Base-by-base conservation (phyloP, 2,329 filamentous ascomycete species). In the Sphaerulina populicola region DNA sequence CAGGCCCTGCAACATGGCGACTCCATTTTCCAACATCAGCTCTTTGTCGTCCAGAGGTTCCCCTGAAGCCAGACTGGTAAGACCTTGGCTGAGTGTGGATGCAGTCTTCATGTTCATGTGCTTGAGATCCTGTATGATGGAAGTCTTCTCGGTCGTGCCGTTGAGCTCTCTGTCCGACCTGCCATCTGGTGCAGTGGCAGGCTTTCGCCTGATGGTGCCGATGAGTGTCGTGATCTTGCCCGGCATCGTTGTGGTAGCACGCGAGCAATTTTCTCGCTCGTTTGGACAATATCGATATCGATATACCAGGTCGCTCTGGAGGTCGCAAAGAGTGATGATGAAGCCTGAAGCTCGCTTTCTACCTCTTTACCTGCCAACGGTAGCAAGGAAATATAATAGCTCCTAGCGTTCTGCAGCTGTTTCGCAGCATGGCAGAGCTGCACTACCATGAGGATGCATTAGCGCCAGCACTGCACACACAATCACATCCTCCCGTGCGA, bases 1-100 rank as follows among this genome's bases (percentile, higher is more conserved):
- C n/a, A 77, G 62, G 1, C 66, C 64, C 55, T 77, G 75, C 15
- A 78, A 69, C 72, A 78, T 76, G 10, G 71, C 62, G 1, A 79
- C 74, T 14, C 74, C 75, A 64, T 77, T 64, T 56, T 79, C 76
- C 15, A 77, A 69, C 49, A 75, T 51, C 4, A 72, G 61, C 30
- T 74, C 64, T 57, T 74, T 75, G 59, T 75, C 73, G 54, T 75
- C 65, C 51, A 75, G 51, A 5, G 73, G 72, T 40, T 72, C 67
- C n/a, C 73, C 72, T 14, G 69, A 68, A 2, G 71, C 71, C 36
- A 75, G 59, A 2, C 68, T 70, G 4, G 68, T 68, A 37, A 74
- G 62, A 33, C 69, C 72, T 49, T 69, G 62, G 2, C 64, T 64
- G 21, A 74, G 57, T 4, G 69, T 71, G 51, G 61, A 63, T 12